Conservation (phyloP, 202 grass and related monocot genomes). For the Carex sylvatica region DNA sequence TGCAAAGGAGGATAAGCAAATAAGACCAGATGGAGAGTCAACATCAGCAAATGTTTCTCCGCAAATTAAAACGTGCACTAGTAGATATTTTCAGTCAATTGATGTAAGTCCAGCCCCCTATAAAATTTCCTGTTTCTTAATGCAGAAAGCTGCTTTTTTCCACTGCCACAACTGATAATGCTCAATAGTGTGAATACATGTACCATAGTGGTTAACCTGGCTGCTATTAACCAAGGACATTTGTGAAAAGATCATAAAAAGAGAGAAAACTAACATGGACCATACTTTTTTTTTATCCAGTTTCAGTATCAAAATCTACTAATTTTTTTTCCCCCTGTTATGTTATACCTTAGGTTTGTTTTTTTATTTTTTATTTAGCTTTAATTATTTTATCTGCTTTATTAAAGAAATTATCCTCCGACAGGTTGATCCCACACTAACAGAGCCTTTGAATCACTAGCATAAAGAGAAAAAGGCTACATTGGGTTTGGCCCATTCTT, state of each 20-base stretch:
- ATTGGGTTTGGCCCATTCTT: not conserved
- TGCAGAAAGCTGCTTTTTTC: constrained; percentile 13
- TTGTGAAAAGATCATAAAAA: not conserved
- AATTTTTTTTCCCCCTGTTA: not conserved
- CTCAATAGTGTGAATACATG: not conserved
- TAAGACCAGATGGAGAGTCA: constrained; percentile 63
- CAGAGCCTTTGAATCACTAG: constrained; percentile 27
- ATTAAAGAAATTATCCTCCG: not conserved
- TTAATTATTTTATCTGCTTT: not conserved
- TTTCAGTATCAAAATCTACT: not conserved
- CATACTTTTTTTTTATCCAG: constrained; percentile 6
- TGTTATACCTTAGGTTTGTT: not conserved
- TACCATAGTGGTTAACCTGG: not conserved
- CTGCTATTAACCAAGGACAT: not conserved
- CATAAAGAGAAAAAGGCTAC: not conserved
- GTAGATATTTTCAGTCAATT: constrained; percentile 68
- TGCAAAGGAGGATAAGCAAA: constrained; percentile 70
- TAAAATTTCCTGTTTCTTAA: constrained; percentile 2
- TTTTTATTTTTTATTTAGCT: not conserved
- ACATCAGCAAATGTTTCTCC: constrained; percentile 63
- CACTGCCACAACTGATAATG: not conserved
- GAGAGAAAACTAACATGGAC: not conserved
- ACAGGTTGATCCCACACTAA: constrained; percentile 29
- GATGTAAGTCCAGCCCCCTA: constrained; percentile 52
- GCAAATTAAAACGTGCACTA: constrained; percentile 50